These are phyloP conservation scores for Penicillium oxalicum DNA, from an alignment of 2,329 filamentous ascomycete species.

Conservation along the genomic window DNA sequence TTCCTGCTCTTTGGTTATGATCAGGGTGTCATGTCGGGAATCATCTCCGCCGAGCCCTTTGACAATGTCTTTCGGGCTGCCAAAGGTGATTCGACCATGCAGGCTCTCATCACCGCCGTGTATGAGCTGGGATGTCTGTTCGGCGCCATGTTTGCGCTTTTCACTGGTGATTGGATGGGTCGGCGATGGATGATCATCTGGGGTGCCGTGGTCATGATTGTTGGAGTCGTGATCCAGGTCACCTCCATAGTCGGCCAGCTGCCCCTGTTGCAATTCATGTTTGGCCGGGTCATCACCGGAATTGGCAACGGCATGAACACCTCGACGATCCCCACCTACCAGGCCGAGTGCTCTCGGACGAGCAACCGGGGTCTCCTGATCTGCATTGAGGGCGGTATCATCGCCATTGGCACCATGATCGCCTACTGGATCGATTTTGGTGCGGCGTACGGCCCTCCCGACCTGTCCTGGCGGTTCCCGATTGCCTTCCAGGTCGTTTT, in stretches of 20 bases:
- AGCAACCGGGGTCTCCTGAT: slow-evolving; percentile 57
- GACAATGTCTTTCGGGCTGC: slow-evolving; percentile 31
- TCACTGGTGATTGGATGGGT: slow-evolving; percentile 33
- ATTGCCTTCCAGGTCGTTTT: slow-evolving; percentile 50
- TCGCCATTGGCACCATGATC: slow-evolving; percentile 48
- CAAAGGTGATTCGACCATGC: slow-evolving; percentile 35
- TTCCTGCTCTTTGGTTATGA: slow-evolving; percentile 41
- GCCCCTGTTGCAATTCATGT: slow-evolving; percentile 47
- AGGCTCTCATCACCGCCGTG: slow-evolving; percentile 29
- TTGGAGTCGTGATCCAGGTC: slow-evolving; percentile 38
- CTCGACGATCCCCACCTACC: slow-evolving; percentile 50
- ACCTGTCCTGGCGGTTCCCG: slow-evolving; percentile 47
- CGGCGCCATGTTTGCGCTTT: slow-evolving; percentile 34
- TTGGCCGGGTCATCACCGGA: slow-evolving; percentile 49
- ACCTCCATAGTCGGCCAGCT: slow-evolving; percentile 27
- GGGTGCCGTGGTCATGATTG: slow-evolving; percentile 49
- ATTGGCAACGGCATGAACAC: slow-evolving; percentile 54
- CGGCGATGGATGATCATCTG: slow-evolving; percentile 48
- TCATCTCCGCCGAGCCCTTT: slow-evolving; percentile 31
- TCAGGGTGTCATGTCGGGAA: slow-evolving; percentile 38
- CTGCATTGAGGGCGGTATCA: slow-evolving; percentile 52
- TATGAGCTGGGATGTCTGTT: slow-evolving; percentile 33
- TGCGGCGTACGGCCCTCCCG: slow-evolving; percentile 30
- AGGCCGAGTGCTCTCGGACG: slow-evolving; percentile 49
- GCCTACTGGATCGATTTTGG: slow-evolving; percentile 51